Evolutionary conservation across 139 green algal genomes (phyloP).

Genomic region (Pleodorina starrii): DNA sequence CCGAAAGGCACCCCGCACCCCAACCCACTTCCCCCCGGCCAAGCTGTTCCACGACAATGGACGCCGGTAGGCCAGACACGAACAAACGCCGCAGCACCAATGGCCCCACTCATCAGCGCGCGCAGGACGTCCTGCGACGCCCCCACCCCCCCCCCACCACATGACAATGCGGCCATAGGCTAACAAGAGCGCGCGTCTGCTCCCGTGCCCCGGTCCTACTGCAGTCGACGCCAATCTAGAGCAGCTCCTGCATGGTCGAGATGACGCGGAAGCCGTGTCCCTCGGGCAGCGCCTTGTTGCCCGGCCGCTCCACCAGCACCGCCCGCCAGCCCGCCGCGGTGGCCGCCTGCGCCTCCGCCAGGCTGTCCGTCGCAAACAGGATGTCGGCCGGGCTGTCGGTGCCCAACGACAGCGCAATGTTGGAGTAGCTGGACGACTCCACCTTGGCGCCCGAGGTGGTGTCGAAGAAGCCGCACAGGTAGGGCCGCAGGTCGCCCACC

Average conservation of each 20-base stretch:
- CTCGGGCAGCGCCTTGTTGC: conserved; percentile 83
- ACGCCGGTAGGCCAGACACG: no score
- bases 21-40: no score
- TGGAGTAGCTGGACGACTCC: conserved; percentile 78
- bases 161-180: no score
- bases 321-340: conserved; percentile 81
- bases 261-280: conserved; percentile 74
- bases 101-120: no score
- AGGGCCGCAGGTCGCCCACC: conserved; percentile 88
- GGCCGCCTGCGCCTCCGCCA: conserved; percentile 88
- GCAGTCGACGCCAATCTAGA: no score
- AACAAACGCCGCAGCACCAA: no score
- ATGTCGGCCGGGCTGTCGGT: conserved; percentile 73
- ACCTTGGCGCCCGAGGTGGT: conserved; percentile 88
- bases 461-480: conserved; percentile 96
- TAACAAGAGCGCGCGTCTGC: no score
- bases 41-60: no score
- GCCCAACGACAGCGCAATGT: conserved; percentile 91
- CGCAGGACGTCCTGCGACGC: no score
- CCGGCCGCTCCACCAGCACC: conserved; percentile 82
- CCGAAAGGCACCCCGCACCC: no score
- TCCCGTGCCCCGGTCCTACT: no score
- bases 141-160: no score
- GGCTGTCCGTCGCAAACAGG: conserved; percentile 92
- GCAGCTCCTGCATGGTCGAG: conserved; percentile 67